Evolutionary conservation across 2,329 filamentous ascomycete species (phyloP), one percentile per base, ranked within the genome.

Genomic region (Colletotrichum siamense): DNA sequence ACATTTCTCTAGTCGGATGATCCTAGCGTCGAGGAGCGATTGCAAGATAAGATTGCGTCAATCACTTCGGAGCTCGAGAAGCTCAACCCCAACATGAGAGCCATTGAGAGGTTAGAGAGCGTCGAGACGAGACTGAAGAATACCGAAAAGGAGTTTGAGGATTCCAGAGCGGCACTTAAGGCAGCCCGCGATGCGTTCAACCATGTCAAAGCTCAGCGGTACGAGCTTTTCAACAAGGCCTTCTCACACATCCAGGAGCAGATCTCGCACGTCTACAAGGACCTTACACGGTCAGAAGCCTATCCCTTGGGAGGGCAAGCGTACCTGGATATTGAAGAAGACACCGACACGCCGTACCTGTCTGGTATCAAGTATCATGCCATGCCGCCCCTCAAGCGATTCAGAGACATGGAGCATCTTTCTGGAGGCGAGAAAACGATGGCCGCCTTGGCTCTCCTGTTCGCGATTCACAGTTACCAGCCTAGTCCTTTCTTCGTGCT

Each of bases 371-470:
- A 98, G 83, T 99, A 99, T 86, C 96, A 99, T 83, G 98, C 97
- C 78, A 99, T 99, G 96, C 97, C 97, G 24, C 97, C 97, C 2
- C 92, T 98, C 78, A 99, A 99, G 88, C 95, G 97, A 62, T 99
- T 99, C 91, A 92, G 97, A 81, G 98, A 99, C 84, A 99, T 99
- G 97, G 97, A 99, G 85, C 97, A 98, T 83, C 89, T 99, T 12
- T 98, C 95, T 2, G 97, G 97, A 81, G 97, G 97, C 72, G 97
- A 99, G 87, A 99, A 99, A 89, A 99, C 97, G 0, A 99, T 99
- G 94, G 97, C 97, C 3, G 97, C 97, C 16, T 89, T 99, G 52
- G 97, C 97, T n/a, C 90, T 99, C 55, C 91, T 99, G 6, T 99
- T 99, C 83, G 97, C 97, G 26, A 96, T 99, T 73, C 97, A 99